A percentile compares a stretch with the other conserved stretches of the same genome.
Evolutionary conservation across 73 alveolate species (phyloP).

Genomic region (Tetrahymena elliotti): DNA sequence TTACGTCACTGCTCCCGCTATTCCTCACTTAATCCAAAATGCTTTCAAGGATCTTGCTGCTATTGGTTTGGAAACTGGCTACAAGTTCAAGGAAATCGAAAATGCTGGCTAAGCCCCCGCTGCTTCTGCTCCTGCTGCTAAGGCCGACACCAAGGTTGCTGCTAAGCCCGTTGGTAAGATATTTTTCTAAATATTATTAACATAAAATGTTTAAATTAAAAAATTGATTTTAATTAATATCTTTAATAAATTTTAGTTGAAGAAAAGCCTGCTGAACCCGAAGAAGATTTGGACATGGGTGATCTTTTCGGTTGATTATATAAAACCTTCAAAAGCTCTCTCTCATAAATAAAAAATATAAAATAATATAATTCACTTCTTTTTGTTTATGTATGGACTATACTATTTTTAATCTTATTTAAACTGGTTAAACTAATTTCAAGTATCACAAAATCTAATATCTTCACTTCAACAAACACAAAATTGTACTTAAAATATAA

Average conservation of each 20-base stretch:
- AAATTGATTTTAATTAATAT: neutral
- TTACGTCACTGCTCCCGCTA: slow-evolving; percentile 84
- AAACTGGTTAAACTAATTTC: neutral
- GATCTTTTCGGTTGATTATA: slow-evolving; percentile 77
- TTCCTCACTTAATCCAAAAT: slow-evolving; percentile 91
- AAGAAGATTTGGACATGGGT: slow-evolving; percentile 90
- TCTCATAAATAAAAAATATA: slow-evolving; percentile 52
- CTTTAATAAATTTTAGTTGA: slow-evolving; percentile 41
- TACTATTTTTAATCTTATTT: neutral
- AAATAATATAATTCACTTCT: neutral
- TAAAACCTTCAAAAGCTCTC: neutral
- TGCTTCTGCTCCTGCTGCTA: slow-evolving; percentile 39
- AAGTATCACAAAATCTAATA: neutral
- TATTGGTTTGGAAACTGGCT: slow-evolving; percentile 84
- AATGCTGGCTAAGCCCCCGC: slow-evolving; percentile 52
- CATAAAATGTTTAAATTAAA: neutral
- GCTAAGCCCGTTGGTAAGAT: slow-evolving; percentile 18
- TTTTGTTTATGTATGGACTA: slow-evolving; percentile 8
- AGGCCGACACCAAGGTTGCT: slow-evolving; percentile 36
- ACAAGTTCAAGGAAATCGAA: slow-evolving; percentile 72
- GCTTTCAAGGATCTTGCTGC: slow-evolving; percentile 97
- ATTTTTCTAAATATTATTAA: neutral
- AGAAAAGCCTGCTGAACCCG: slow-evolving; percentile 78
- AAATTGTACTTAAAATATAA: too few species aligned
- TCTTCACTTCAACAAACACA: neutral